Percentiles rank a stretch among this genome's conserved stretches.
Conservation (phyloP, 2,329 filamentous ascomycete genomes). For the Thyridium curvatum region DNA sequence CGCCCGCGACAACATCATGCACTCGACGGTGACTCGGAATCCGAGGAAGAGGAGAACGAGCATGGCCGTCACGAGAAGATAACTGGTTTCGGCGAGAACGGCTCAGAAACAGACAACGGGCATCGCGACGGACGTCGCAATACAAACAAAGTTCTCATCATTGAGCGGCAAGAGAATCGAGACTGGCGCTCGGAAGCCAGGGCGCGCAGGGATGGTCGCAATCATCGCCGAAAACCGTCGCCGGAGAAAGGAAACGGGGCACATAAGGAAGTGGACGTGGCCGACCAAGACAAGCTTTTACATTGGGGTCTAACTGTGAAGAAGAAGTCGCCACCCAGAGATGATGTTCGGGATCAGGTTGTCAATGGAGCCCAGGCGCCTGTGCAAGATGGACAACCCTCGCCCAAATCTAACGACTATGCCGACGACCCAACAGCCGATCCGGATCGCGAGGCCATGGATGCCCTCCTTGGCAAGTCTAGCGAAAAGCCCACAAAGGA, state of each 20-base stretch:
- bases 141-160: constrained; percentile 15
- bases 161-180: constrained; percentile 12
- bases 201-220: constrained; percentile 9
- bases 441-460: constrained; percentile 10
- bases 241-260: constrained; percentile 1
- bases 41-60: constrained; percentile 14
- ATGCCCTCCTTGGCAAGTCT: constrained; percentile 10
- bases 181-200: constrained; percentile 25
- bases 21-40: constrained; percentile 33
- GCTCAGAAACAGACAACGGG: constrained; percentile 13
- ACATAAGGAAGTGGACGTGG: constrained; percentile 15
- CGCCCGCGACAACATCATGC: constrained; percentile 33
- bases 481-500: not conserved
- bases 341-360: not conserved
- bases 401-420: not conserved
- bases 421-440: constrained; percentile 2
- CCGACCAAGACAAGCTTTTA: constrained; percentile 26
- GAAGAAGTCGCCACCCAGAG: constrained; percentile 14
- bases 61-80: constrained; percentile 19
- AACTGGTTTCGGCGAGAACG: constrained; percentile 22
- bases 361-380: not conserved
- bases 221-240: not conserved
- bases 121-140: constrained; percentile 6
- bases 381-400: not conserved
- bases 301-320: constrained; percentile 28